A percentile compares a stretch with the other conserved stretches of the same genome.
Conservation (phyloP, 1,284 basidiomycete species). For the Ceratobasidium sp. region DNA sequence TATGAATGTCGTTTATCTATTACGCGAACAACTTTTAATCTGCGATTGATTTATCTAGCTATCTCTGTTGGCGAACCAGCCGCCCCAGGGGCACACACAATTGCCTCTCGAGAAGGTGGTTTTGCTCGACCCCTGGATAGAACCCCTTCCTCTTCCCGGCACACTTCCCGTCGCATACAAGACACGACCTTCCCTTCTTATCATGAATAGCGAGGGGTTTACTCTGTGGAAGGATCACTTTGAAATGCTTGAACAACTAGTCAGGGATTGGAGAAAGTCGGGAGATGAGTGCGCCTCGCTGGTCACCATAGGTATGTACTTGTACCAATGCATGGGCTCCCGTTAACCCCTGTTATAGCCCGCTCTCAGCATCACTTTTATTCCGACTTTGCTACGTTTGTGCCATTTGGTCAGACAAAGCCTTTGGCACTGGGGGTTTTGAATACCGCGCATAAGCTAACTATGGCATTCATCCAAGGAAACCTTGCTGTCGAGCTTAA, state of each 20-base stretch:
- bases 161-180: constrained; percentile 48
- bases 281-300: constrained; percentile 33
- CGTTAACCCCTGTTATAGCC: constrained; percentile 22
- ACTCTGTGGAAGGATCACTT: constrained; percentile 78
- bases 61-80: constrained; percentile 49
- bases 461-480: constrained; percentile 35
- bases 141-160: constrained; percentile 67
- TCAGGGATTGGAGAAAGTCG: constrained; percentile 56
- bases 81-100: constrained; percentile 50
- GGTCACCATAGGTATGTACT: constrained; percentile 40
- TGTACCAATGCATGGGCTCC: not conserved
- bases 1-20: constrained; percentile 48
- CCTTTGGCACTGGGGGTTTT: constrained; percentile 10
- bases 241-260: constrained; percentile 58
- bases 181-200: constrained; percentile 54
- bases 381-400: constrained; percentile 38
- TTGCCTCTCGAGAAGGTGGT: constrained; percentile 64
- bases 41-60: constrained; percentile 27
- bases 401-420: constrained; percentile 30
- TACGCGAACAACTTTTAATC: not conserved
- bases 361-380: constrained; percentile 39
- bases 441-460: constrained; percentile 30
- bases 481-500: constrained; percentile 34
- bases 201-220: constrained; percentile 76
- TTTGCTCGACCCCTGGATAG: constrained; percentile 79